Conservation (phyloP, 805 yeast genomes). For the Spathaspora gorwiae region DNA sequence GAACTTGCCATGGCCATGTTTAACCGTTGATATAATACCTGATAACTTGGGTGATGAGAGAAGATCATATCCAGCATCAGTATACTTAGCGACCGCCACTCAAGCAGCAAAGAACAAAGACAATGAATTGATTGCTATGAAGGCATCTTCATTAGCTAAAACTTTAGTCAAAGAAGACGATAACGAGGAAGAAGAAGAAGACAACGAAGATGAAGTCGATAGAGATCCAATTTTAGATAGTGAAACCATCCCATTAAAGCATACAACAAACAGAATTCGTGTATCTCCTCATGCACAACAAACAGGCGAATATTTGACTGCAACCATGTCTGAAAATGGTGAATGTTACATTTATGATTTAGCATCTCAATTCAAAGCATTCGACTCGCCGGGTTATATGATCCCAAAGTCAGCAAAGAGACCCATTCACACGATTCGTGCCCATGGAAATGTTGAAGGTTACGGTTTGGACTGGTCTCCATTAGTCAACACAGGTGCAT, state of each 20-base stretch:
- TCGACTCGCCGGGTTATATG: conserved; percentile 81
- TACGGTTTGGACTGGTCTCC: conserved; percentile 98
- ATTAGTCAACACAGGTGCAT: conserved; percentile 67
- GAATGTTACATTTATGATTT: conserved; percentile 84
- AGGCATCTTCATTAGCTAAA: conserved; percentile 74
- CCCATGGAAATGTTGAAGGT: conserved; percentile 95
- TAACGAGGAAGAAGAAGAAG: conserved; percentile 70
- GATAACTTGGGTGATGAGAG: conserved; percentile 85
- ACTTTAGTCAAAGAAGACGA: conserved; percentile 83
- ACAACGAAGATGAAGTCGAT: conserved; percentile 59
- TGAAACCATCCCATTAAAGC: conserved; percentile 69
- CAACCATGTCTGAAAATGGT: conserved; percentile 85
- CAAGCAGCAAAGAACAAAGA: conserved; percentile 87
- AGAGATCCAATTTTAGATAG: conserved; percentile 84
- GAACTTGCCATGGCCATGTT: conserved; percentile 94
- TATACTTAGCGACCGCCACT: conserved; percentile 85
- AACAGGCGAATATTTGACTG: conserved; percentile 81
- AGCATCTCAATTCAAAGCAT: conserved; percentile 72
- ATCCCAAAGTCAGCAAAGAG: conserved; percentile 73
- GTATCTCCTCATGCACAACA: conserved; percentile 70
- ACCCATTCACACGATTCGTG: conserved; percentile 76
- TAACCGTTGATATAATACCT: conserved; percentile 84
- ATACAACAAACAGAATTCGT: conserved; percentile 86
- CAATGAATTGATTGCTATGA: conserved; percentile 82
- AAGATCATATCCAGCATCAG: conserved; percentile 81